These are phyloP conservation scores for Citrus reticulata DNA, from an alignment of 345 rosid genomes.

Conservation along the genomic window DNA sequence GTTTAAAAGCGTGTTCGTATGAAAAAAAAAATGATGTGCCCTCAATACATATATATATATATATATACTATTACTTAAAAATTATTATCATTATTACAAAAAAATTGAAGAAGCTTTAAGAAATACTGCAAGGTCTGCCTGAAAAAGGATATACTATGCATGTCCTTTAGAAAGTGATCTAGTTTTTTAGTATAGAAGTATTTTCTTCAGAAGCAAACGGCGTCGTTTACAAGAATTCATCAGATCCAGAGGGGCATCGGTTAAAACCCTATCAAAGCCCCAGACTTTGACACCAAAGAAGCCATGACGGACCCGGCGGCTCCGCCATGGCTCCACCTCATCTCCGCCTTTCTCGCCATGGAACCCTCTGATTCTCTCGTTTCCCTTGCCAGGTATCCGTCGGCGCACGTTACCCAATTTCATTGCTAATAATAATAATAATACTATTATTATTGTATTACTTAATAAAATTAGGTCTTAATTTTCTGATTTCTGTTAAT, in stretches of 20 bases:
- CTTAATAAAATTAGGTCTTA: background rate
- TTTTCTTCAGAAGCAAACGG: background rate
- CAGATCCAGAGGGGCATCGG: background rate
- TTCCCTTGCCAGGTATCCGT: slow-evolving; percentile 49
- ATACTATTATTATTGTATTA: background rate
- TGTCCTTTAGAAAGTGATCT: too few species aligned
- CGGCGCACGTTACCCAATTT: background rate
- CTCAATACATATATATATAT: too few species aligned
- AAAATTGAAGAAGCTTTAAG: too few species aligned
- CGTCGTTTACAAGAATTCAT: background rate
- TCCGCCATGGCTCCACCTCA: slow-evolving; percentile 39
- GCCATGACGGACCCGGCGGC: slow-evolving; percentile 33
- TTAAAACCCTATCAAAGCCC: background rate
- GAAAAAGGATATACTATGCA: too few species aligned
- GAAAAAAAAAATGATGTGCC: too few species aligned
- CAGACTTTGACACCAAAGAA: background rate
- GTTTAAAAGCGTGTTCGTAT: too few species aligned
- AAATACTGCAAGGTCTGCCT: too few species aligned
- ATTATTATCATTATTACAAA: too few species aligned
- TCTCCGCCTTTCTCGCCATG: slow-evolving; percentile 78
- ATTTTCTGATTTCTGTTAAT: background rate
- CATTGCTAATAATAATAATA: background rate
- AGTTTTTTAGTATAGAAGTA: background rate
- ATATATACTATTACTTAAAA: too few species aligned
- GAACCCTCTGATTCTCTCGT: slow-evolving; percentile 52